Percentiles rank a stretch among this genome's conserved stretches.
Evolutionary conservation across 495 filamentous ascomycete genomes (phyloP).

Genomic region (Podospora conica): DNA sequence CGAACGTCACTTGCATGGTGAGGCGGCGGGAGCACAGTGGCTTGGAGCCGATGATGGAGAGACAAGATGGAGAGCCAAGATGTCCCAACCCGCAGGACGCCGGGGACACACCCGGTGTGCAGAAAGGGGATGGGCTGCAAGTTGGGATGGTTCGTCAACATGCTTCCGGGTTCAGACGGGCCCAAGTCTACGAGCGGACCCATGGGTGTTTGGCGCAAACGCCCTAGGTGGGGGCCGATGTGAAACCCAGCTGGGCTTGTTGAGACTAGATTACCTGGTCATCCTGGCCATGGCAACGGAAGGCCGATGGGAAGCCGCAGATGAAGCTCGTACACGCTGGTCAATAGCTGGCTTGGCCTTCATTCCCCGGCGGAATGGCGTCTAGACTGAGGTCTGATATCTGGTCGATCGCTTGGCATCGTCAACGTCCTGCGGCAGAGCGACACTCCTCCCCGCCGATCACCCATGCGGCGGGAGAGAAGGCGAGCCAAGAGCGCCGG

Average conservation of each 20-base stretch:
- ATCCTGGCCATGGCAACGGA: slow-evolving; percentile 9
- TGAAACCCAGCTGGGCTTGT: slow-evolving; percentile 9
- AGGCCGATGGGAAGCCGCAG: slow-evolving; percentile 24
- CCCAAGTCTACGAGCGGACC: slow-evolving; percentile 1
- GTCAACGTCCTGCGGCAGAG: slow-evolving; percentile 22
- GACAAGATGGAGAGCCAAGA: slow-evolving; percentile 13
- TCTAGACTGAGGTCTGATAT: slow-evolving; percentile 23
- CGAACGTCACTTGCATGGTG: background rate
- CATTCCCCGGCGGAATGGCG: slow-evolving; percentile 24
- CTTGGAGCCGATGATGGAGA: slow-evolving; percentile 1
- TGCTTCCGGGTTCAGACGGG: slow-evolving; percentile 4
- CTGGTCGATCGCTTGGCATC: slow-evolving; percentile 25
- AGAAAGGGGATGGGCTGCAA: background rate
- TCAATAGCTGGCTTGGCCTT: slow-evolving; percentile 16
- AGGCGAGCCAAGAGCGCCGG: slow-evolving; percentile 22
- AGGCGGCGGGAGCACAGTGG: background rate
- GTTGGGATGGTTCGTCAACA: background rate
- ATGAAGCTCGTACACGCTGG: slow-evolving; percentile 22
- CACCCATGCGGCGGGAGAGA: slow-evolving; percentile 19
- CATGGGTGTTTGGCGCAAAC: slow-evolving; percentile 12
- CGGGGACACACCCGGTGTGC: slow-evolving; percentile 2
- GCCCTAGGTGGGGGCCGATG: slow-evolving; percentile 9
- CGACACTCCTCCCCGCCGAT: slow-evolving; percentile 21
- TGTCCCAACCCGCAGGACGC: slow-evolving; percentile 4
- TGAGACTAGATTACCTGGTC: slow-evolving; percentile 10